Conservation (phyloP, 495 filamentous ascomycete species). For the Oleoguttula mirabilis region DNA sequence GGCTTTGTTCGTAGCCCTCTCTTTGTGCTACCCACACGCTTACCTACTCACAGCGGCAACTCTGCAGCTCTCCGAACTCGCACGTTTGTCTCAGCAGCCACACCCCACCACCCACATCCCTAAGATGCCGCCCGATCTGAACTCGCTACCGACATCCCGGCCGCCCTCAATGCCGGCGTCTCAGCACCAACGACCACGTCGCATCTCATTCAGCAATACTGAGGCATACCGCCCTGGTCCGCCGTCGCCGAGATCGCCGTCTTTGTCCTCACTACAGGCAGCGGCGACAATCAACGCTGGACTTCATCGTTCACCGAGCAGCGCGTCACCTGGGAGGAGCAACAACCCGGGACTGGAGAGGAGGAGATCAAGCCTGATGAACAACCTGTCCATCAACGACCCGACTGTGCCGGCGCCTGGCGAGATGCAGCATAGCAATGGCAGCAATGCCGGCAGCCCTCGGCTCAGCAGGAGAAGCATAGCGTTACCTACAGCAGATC, state of each 20-base stretch:
- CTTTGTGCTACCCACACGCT: too few relatives aligned
- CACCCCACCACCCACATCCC: not conserved
- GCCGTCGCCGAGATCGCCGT: slow-evolving; percentile 41
- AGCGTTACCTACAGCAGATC: slow-evolving; percentile 20
- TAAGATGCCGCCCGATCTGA: slow-evolving; percentile 49
- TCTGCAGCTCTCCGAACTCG: too few relatives aligned
- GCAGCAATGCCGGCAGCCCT: slow-evolving; percentile 36
- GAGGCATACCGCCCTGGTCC: slow-evolving; percentile 2
- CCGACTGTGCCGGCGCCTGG: slow-evolving; percentile 47
- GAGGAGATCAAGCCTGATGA: slow-evolving; percentile 55
- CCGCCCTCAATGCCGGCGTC: slow-evolving; percentile 35
- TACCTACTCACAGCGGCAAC: too few relatives aligned
- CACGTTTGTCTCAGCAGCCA: too few relatives aligned
- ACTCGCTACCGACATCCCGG: slow-evolving; percentile 59
- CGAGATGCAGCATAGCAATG: slow-evolving; percentile 36
- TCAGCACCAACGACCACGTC: slow-evolving; percentile 24
- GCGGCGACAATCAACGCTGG: slow-evolving; percentile 60
- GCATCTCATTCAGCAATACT: slow-evolving; percentile 23
- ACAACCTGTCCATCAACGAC: slow-evolving; percentile 65
- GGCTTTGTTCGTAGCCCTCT: too few relatives aligned
- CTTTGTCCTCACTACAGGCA: slow-evolving; percentile 49
- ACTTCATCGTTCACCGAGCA: slow-evolving; percentile 49
- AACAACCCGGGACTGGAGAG: slow-evolving; percentile 24
- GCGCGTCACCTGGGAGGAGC: slow-evolving; percentile 35
- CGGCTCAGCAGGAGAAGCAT: slow-evolving; percentile 8